Evolutionary conservation across 2,329 filamentous ascomycete genomes (phyloP), one percentile per base, ranked within the genome.

Genomic region (Penicillium sp.): DNA sequence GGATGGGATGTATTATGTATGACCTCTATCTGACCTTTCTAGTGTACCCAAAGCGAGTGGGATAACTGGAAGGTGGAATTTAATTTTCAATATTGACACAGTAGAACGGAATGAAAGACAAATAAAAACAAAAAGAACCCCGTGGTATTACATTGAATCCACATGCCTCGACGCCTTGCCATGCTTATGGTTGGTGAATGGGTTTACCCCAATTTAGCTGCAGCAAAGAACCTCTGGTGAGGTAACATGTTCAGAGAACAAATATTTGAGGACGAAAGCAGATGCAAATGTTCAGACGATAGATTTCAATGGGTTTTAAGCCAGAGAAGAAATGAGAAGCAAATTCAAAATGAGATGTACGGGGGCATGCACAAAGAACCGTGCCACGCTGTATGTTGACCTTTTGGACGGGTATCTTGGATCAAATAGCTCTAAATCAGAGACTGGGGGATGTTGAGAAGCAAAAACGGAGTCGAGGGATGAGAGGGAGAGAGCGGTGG

Each of bases 351-450:
- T 59, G 44, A 55, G 48, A 51, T 49, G 49, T 49, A 59, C 58
- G 27, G 37, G 31, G 37, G 54, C 50, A 62, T 59, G 55, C 55
- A 58, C 56, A 60, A 54, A 63, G 27, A 50, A 50, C 31, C 57
- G 53, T 56, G 59, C 57, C 62, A 56, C 45, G 48, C 16, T 57
- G 45, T 47, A 58, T 61, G 49, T 61, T 58, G 31, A 31, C 42
- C 63, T 63, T 63, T 66, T 60, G 61, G 62, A 33, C 63, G 71
- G 70, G 70, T 73, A 72, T 73, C 68, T 68, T 43, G 60, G 60
- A 39, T 53, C 52, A 59, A 70, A 66, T 53, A 55, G 54, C 64
- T 69, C 58, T 62, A 66, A 45, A 53, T 35, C 21, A 35, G 45
- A 43, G 43, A 67, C 60, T 62, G 55, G 42, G 47, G 57, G 58